phyloP scores from a whole-genome alignment of 2,329 filamentous ascomycete species.

The Trichophyton mentagrophytes region DNA sequence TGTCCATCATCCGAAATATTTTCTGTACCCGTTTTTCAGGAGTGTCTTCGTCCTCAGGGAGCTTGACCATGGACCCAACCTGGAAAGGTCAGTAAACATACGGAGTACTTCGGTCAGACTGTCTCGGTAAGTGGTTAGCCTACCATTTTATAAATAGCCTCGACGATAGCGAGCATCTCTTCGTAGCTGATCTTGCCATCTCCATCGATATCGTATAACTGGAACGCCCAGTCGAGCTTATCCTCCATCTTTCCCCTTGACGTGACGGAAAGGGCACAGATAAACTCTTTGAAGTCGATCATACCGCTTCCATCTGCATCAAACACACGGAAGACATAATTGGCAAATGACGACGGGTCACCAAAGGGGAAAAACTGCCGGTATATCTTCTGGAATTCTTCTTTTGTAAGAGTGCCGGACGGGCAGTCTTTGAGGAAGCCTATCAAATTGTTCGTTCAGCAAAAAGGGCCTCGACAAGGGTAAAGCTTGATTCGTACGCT shows the following conservation, averaged over 20 bases:
- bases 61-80: conserved; percentile 98
- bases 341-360: conserved; percentile 91
- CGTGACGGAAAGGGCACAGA: conserved; percentile 92
- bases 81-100: conserved; percentile 26
- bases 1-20: conserved; percentile 99
- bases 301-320: conserved; percentile 93
- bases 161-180: conserved; percentile 96
- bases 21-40: conserved; percentile 96
- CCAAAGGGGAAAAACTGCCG: conserved; percentile 99
- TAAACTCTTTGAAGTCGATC: conserved; percentile 99
- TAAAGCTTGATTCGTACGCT: background rate
- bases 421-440: conserved; percentile 98
- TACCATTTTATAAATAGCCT: conserved; percentile 99
- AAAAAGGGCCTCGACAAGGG: background rate
- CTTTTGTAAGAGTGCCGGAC: conserved; percentile 89
- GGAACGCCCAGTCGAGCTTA: conserved; percentile 98
- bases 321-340: conserved; percentile 99
- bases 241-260: conserved; percentile 98
- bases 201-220: conserved; percentile 97
- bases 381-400: conserved; percentile 99
- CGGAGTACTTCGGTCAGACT: background rate
- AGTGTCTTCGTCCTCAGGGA: conserved; percentile 96
- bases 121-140: conserved; percentile 11
- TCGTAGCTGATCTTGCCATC: conserved; percentile 99
- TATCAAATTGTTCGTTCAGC: conserved; percentile 26